A percentile compares a stretch with the other conserved stretches of the same genome.
Evolutionary conservation across 2,329 filamentous ascomycete genomes (phyloP).

Genomic region (Didymella keratinophila): DNA sequence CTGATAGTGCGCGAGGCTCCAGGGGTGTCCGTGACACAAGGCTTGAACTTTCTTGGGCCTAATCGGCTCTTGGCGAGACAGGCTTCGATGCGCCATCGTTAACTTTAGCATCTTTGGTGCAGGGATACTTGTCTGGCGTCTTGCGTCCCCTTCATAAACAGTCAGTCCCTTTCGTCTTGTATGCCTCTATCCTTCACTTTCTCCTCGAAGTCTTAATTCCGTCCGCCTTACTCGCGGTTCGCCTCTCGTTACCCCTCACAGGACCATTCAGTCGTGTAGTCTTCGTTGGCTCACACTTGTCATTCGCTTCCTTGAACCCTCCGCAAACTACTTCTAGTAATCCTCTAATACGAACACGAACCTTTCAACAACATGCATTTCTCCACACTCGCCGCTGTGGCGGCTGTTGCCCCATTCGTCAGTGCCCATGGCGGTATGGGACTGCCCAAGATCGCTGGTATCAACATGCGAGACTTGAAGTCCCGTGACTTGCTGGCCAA

Average conservation of each 20-base stretch:
- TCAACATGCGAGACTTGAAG: constrained; percentile 48
- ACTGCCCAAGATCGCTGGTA: constrained; percentile 45
- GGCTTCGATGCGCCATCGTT: constrained; percentile 26
- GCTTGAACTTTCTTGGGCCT: constrained; percentile 22
- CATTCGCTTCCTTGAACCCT: constrained; percentile 39
- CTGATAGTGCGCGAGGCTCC: constrained; percentile 20
- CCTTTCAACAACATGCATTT: constrained; percentile 42
- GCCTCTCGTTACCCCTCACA: constrained; percentile 29
- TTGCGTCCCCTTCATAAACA: constrained; percentile 31
- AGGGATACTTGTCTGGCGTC: constrained; percentile 25
- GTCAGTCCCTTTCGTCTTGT: constrained; percentile 18
- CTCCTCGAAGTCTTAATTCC: constrained; percentile 29
- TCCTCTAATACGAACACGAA: constrained; percentile 35
- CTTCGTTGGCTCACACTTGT: constrained; percentile 37
- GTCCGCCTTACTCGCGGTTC: constrained; percentile 25
- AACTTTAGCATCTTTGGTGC: constrained; percentile 35
- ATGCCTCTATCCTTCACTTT: constrained; percentile 24
- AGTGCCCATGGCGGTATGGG: constrained; percentile 41
- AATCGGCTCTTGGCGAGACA: constrained; percentile 24
- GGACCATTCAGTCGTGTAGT: constrained; percentile 41
- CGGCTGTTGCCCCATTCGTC: constrained; percentile 41
- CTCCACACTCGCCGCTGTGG: constrained; percentile 41
- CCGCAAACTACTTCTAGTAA: constrained; percentile 28
- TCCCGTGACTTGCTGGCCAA: constrained; percentile 43
- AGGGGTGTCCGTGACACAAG: constrained; percentile 22